Conservation (phyloP, 1,139 yeast species). For the Arxiozyma slooffiae region DNA sequence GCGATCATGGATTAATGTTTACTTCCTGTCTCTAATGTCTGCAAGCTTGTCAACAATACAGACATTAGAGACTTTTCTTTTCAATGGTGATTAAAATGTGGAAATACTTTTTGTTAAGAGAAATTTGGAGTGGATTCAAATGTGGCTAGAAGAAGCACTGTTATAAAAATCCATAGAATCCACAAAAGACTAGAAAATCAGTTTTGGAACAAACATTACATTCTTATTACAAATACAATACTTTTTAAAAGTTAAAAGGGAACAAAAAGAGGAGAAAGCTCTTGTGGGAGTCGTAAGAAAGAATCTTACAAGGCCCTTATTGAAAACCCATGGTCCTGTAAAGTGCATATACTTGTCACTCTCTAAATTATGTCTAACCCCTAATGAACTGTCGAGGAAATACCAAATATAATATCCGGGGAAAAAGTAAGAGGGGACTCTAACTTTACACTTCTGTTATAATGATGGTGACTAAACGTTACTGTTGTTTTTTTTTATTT, state of each 20-base stretch:
- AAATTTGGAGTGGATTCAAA: not conserved
- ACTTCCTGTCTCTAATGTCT: conserved; percentile 79
- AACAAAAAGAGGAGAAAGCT: not conserved
- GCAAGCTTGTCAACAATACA: conserved; percentile 48
- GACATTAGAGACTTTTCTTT: not conserved
- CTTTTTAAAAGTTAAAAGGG: not conserved
- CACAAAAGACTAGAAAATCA: not conserved
- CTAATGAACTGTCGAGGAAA: no score
- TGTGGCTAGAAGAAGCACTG: not conserved
- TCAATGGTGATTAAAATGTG: not conserved
- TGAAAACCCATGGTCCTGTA: no score
- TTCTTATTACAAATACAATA: not conserved
- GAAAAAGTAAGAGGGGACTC: no score
- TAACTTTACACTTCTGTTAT: no score
- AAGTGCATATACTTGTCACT: no score
- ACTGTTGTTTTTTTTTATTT: no score
- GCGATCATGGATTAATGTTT: conserved; percentile 74
- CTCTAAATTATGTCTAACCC: no score
- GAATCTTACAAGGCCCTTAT: no score
- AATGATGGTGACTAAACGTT: no score
- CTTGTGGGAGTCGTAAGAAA: no score
- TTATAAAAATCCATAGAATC: not conserved
- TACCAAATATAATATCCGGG: no score
- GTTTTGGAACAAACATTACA: not conserved
- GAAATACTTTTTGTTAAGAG: no score